Evolutionary conservation across 257 asterid species (phyloP), one percentile per base, ranked within the genome.

Genomic region (Leonotis leonurus): DNA sequence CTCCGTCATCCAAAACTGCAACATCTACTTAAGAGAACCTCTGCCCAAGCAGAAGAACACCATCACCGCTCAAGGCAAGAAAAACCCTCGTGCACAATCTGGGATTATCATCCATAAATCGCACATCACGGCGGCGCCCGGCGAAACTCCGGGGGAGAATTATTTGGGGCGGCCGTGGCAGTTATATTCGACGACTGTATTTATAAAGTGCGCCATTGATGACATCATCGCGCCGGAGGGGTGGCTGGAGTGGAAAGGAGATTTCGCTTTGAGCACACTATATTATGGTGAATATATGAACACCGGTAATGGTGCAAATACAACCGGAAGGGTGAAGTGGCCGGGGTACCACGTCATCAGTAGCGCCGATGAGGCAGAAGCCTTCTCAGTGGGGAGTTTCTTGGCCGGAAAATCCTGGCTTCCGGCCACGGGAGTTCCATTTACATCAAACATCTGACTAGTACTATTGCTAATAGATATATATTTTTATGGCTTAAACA

Each of bases 81-180:
- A 25, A 0, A 80, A 82, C 49, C 78, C 84, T 0, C 68, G 76
- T 17, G 84, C 79, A 18, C 83, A 74, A 46, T 83, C 85, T 0
- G 89, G 85, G 26, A 83, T 86, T 5, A 3, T 81, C 0, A 49
- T 86, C 59, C 89, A 83, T 1, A 67, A 59, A 43, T 86, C 86
- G 0, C 50, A 37, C n/a, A 35, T 83, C 29, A 41, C 79, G 2
- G 71, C 81, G 0, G 68, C 83, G 1, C 25, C 73, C 24, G 75
- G n/a, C n/a, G n/a, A n/a, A 72, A 33, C 58, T 26, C 0, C 22
- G 56, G 50, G 48, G 49, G 3, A 20, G 16, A 80, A 71, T 48
- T 86, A 74, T 29, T 62, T 83, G 4, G 91, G 95, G 1, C 56
- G 95, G 76, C 91, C 87, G 8, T 86, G 95, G 95, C 17, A 66